Percentiles rank a stretch among this genome's conserved stretches.
Evolutionary conservation across 1,139 yeast species (phyloP).

Genomic region (Candida anutae): DNA sequence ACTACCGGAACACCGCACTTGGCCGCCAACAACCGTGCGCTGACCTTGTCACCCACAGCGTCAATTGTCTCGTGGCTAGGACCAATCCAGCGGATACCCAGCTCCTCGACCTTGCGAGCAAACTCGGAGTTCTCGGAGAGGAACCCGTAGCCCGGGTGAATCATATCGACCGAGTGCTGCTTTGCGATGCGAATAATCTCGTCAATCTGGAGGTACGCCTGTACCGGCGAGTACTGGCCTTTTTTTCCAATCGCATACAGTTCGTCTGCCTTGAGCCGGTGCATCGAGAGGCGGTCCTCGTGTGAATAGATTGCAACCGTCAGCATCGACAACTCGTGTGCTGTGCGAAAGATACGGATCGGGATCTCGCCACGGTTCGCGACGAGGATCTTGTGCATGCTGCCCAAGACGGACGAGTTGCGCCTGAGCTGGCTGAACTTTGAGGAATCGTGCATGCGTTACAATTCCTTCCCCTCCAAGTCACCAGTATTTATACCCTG

Average conservation of each 20-base stretch:
- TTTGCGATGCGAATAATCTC: constrained; percentile 90
- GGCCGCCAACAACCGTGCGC: constrained; percentile 83
- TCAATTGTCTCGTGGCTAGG: constrained; percentile 87
- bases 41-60: constrained; percentile 95
- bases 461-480: too few species aligned
- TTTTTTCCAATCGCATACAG: constrained; percentile 86
- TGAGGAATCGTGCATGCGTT: constrained; percentile 12
- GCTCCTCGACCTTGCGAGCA: constrained; percentile 84
- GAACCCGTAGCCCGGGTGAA: constrained; percentile 98
- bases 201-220: constrained; percentile 92
- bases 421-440: constrained; percentile 49
- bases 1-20: constrained; percentile 84
- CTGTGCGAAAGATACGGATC: constrained; percentile 86
- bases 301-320: constrained; percentile 97
- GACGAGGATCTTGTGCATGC: constrained; percentile 70
- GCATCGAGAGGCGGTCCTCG: constrained; percentile 93
- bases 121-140: constrained; percentile 90
- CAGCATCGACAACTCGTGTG: constrained; percentile 95
- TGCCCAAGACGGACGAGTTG: constrained; percentile 54
- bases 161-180: constrained; percentile 85
- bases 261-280: constrained; percentile 87
- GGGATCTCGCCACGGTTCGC: constrained; percentile 97
- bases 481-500: too few species aligned
- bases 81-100: constrained; percentile 95
- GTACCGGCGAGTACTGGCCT: constrained; percentile 91